Base-by-base conservation (phyloP, 306 rosid genomes). In the Cucurbita pepo region DNA sequence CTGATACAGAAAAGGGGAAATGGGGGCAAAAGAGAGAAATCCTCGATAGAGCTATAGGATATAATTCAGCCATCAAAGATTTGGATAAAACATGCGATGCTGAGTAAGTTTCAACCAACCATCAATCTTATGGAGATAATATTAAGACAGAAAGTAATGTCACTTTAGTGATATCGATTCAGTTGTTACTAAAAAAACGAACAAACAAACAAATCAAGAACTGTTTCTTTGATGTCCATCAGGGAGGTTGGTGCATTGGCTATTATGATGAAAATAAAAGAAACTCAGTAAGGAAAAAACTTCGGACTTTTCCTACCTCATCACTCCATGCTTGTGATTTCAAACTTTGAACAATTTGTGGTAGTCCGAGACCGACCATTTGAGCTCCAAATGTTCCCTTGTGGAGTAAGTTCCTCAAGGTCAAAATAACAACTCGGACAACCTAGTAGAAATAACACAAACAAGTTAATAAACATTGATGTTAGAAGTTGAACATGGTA, bases 271-370 rank as follows among this genome's bases (percentile, higher is more conserved):
- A 74, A 58, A 22, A 43, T 43, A 41, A 21, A 44, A 41, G 12
- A 40, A 22, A 43, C 18, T 21, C 5, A 6, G 43, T 9, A 73
- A 44, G 37, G 55, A 14, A 47, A 73, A 73, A 44, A 37, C 53
- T 58, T 69, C 48, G 36, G 36, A 70, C 56, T 72, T 79, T 52
- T 81, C 85, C 81, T 72, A 95, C 99, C 99, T 95, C 99, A 81
- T 95, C 99, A 86, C 97, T 95, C 99, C 99, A 95, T 59, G 99
- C 99, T 84, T 95, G 99, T 69, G 95, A 91, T 83, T 95, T 95
- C 86, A 95, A 88, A 81, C 88, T 95, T 79, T 88, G 99, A 81
- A 91, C 99, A 76, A 85, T 83, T 81, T 89, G 99, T 21, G 90
- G 96, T 51, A 95, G 89, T 80, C 93, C 97, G 75, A 91, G 87